Percentiles rank a stretch among this genome's conserved stretches.
Conservation (phyloP, 208 protist species). For the Tetramitus jugosus region DNA sequence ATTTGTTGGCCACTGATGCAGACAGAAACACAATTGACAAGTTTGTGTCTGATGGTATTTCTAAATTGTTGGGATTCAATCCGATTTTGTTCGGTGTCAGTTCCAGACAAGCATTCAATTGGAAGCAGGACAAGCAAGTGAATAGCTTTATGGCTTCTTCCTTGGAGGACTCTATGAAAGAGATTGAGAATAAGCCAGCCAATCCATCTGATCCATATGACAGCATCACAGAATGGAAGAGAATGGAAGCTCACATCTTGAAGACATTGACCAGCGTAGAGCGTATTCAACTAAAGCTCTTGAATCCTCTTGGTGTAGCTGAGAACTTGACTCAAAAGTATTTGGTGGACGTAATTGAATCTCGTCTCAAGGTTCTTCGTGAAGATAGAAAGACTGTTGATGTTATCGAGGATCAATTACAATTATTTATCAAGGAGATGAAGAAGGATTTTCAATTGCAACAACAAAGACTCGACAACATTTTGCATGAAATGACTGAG, state of each 20-base stretch:
- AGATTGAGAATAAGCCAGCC: background rate
- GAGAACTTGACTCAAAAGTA: background rate
- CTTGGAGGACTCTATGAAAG: background rate
- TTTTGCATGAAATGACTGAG: background rate
- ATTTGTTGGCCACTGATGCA: background rate
- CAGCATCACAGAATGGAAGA: background rate
- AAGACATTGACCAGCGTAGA: background rate
- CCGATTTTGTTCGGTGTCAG: background rate
- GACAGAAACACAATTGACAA: background rate
- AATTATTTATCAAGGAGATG: background rate
- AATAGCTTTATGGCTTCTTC: no score
- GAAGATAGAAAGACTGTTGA: background rate
- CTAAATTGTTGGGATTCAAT: conserved; percentile 4
- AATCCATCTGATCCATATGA: background rate
- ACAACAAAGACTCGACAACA: conserved; percentile 3
- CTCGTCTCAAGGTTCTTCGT: background rate
- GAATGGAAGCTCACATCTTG: conserved; percentile 7
- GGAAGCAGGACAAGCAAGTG: no score
- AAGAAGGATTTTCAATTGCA: conserved; percentile 3
- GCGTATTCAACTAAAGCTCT: background rate
- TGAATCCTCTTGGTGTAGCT: background rate
- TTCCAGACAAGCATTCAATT: background rate
- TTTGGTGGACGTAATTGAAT: background rate
- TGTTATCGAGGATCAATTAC: background rate
- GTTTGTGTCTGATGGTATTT: conserved; percentile 9